Percentiles rank a stretch among this genome's conserved stretches.
These are phyloP conservation scores for Rhytidiadelphus loreus DNA, from an alignment of 225 moss, liverwort and hornwort genomes.

Conservation along the genomic window DNA sequence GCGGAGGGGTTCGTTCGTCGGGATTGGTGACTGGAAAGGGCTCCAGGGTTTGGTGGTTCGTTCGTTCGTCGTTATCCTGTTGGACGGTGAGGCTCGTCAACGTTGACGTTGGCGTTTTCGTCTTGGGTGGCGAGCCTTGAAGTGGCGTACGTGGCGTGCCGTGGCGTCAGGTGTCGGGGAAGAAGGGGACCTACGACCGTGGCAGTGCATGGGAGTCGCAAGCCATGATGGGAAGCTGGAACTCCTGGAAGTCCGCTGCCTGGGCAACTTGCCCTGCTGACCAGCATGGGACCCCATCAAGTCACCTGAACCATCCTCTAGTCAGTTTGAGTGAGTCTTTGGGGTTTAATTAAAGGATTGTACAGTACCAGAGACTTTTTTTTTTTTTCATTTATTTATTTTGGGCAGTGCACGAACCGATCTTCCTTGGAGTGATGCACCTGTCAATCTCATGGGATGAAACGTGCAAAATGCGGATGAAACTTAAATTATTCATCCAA, in stretches of 20 bases:
- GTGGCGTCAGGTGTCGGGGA: neutral
- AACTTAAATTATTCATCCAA: neutral
- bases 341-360: neutral
- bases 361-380: neutral
- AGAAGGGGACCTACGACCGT: neutral
- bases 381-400: neutral
- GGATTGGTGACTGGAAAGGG: neutral
- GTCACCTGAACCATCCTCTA: neutral
- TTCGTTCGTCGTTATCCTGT: neutral
- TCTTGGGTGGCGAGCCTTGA: conserved; percentile 15
- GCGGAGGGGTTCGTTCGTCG: neutral
- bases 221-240: neutral
- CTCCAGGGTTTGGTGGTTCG: neutral
- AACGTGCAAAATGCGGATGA: neutral
- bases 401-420: too few relatives aligned
- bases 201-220: neutral
- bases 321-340: neutral
- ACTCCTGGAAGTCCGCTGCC: neutral
- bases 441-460: too few relatives aligned
- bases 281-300: neutral
- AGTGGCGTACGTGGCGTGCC: neutral
- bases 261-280: neutral
- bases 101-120: neutral
- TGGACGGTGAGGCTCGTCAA: neutral
- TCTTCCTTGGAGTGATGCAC: neutral